phyloP scores from a whole-genome alignment of 2,329 filamentous ascomycete species.

The Aspergillus brunneoviolaceus region DNA sequence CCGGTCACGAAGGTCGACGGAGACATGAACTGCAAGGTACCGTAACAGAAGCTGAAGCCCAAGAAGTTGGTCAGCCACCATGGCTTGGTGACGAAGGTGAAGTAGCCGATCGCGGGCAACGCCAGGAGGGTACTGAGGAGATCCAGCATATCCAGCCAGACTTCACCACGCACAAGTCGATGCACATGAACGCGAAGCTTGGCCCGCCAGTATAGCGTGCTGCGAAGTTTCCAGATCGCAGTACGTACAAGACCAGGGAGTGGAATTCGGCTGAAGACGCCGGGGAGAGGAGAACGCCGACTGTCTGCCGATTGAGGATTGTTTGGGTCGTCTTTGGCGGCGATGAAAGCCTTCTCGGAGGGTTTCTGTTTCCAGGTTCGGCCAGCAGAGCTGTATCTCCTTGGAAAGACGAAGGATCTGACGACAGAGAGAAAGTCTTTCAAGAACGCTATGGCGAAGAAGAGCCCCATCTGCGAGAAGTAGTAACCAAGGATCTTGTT shows the following conservation, averaged over 20 bases:
- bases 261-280: slow-evolving; percentile 49
- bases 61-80: slow-evolving; percentile 82
- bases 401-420: slow-evolving; percentile 70
- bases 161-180: slow-evolving; percentile 48
- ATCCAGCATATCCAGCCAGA: slow-evolving; percentile 46
- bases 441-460: slow-evolving; percentile 70
- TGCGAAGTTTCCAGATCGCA: slow-evolving; percentile 52
- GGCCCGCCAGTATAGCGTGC: slow-evolving; percentile 51
- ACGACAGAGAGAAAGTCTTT: slow-evolving; percentile 68
- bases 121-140: slow-evolving; percentile 58
- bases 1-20: slow-evolving; percentile 85
- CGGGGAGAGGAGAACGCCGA: slow-evolving; percentile 53
- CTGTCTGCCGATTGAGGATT: slow-evolving; percentile 17
- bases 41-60: slow-evolving; percentile 84
- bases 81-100: slow-evolving; percentile 59
- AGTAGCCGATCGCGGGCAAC: slow-evolving; percentile 61
- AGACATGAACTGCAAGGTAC: slow-evolving; percentile 77
- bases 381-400: slow-evolving; percentile 59
- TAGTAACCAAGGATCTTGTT: slow-evolving; percentile 83
- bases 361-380: slow-evolving; percentile 49
- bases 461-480: slow-evolving; percentile 76
- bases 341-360: slow-evolving; percentile 31
- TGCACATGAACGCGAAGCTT: slow-evolving; percentile 55
- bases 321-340: slow-evolving; percentile 11
- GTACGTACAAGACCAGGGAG: slow-evolving; percentile 38